Base-by-base conservation (phyloP, 2,329 filamentous ascomycete species). In the Pseudogymnoascus sp. region DNA sequence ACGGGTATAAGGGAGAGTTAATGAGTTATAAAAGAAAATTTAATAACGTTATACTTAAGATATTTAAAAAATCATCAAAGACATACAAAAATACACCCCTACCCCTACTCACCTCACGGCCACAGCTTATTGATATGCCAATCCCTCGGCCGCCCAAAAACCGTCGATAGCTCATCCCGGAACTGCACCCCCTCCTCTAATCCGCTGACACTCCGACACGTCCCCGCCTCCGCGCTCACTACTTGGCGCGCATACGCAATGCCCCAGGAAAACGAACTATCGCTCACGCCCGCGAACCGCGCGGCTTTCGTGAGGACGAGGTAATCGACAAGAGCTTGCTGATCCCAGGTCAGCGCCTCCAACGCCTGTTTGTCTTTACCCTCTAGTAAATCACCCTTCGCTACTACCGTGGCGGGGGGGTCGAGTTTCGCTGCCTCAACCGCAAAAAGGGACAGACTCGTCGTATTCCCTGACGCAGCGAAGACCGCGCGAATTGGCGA, bases 281-380 rank as follows among this genome's bases (percentile, higher is more conserved):
- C 76, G 7, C 77, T 75, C 9, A 77, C 71, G 0, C 80, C 80
- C 0, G 74, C 75, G 64, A 82, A 76, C 15, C 76, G 69, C 37
- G 75, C 74, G 7, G 76, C 75, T 19, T 77, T 72, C 61, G 77
- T 68, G 68, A 82, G 68, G 3, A 83, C 75, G 67, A 82, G 75
- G 68, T 79, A 82, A 70, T 83, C 81, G 4, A 82, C 75, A 26
- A 82, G 69, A 0, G 75, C 77, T 61, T 76, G 75, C 72, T 83
- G 80, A 67, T 82, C 79, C 75, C 76, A 80, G 7, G 69, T 76
- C 53, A 82, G 68, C 13, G 38, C 53, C 4, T 73, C 62, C 10
- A 82, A 69, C n/a, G 65, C 65, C 4, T 66, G 65, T 1, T 72
- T 67, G 46, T 79, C 77, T 0, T 65, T 64, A 0, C 66, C 62